Evolutionary conservation across 306 rosid genomes (phyloP), one percentile per base, ranked within the genome.

Genomic region (Hippophae rhamnoides): DNA sequence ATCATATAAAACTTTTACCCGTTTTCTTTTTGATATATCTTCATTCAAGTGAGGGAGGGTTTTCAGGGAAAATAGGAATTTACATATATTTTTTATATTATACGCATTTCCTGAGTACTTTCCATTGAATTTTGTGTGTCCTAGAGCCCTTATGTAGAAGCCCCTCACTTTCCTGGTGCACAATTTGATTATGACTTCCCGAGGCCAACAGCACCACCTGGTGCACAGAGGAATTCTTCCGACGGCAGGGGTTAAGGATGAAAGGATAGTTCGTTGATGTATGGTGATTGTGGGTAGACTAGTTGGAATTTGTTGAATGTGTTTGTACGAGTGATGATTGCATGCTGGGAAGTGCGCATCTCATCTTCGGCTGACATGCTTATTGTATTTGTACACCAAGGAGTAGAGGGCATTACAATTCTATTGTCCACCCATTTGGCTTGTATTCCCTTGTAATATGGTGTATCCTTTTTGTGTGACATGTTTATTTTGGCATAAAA

Each of bases 61-160:
- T 31, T 31, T 31, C 38, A 31, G 38, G 38, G 38, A 31, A 31
- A 31, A 31, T 31, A 31, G 3, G 5, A 31, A 31, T 4, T 31
- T 31, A 2, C 38, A 31, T 31, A 31, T 31, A 31, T 31, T 31
- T 31, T 31, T 4, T 31, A 31, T 31, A 47, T 61, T 7, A 25
- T 27, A 3, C 9, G 13, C 7, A 12, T 5, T 12, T n/a, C 7
- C 6, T 41, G 13, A 13, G 38, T 26, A 8, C 41, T 25, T 40
- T 4, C 8, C 8, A 12, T 26, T 43, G 3, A 41, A 58, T 56
- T 67, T 68, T 69, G 40, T 46, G 64, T 67, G 68, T 43, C 14
- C 5, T 66, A 89, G 95, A 84, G 80, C 78, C 98, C 96, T 63
- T 92, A 92, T 12, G 96, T 92, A 75, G 92, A 79, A 78, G 83